Evolutionary conservation across 257 asterid species (phyloP).

Genomic region (Solanum sejunctum): DNA sequence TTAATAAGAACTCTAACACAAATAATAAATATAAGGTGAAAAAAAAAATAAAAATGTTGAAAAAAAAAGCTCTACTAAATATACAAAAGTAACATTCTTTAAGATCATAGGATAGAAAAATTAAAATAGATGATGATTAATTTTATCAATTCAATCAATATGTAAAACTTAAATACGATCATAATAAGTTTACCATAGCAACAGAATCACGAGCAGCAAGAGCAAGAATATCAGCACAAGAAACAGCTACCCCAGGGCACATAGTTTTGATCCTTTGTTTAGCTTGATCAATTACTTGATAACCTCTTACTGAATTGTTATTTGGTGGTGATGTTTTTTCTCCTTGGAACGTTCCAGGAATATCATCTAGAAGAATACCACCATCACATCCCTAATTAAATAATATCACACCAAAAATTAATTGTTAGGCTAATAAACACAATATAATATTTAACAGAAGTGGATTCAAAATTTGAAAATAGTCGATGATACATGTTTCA

Average conservation of each 20-base stretch:
- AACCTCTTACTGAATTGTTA: conserved; percentile 2
- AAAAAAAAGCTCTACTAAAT: background rate
- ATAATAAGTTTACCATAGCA: background rate
- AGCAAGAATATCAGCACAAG: conserved; percentile 1
- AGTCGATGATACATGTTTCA: too few relatives aligned
- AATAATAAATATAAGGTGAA: background rate
- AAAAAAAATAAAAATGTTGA: background rate
- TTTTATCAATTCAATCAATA: background rate
- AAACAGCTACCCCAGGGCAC: background rate
- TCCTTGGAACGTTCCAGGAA: background rate
- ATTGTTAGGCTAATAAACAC: background rate
- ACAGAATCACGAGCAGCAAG: conserved; percentile 8
- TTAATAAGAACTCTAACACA: background rate
- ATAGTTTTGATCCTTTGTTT: background rate
- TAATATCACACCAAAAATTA: background rate
- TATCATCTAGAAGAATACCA: conserved; percentile 2
- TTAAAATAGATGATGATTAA: background rate
- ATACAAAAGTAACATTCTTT: background rate
- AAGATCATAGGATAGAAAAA: too few relatives aligned
- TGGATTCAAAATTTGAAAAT: too few relatives aligned
- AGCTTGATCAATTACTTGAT: background rate
- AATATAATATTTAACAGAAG: too few relatives aligned
- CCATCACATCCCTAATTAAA: conserved; percentile 3
- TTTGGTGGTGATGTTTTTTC: conserved; percentile 2
- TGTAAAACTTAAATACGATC: background rate